Conservation (phyloP, 805 yeast genomes). For the Candida boleticola region DNA sequence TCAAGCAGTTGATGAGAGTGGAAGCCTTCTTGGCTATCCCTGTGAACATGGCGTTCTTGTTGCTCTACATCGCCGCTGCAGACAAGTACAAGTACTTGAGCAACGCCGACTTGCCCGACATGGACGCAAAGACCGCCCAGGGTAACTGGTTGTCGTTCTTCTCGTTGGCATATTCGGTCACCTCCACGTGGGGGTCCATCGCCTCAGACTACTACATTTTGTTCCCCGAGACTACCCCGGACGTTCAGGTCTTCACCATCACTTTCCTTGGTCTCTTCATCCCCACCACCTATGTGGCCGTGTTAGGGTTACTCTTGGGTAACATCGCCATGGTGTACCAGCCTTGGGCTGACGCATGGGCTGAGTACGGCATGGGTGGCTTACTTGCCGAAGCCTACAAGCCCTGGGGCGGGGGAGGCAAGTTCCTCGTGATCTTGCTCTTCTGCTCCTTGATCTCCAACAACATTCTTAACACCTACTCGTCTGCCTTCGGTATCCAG, state of each 20-base stretch:
- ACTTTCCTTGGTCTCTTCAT: constrained; percentile 66
- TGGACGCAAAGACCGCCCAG: constrained; percentile 42
- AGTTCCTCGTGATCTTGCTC: constrained; percentile 66
- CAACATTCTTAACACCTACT: constrained; percentile 76
- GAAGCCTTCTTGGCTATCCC: constrained; percentile 71
- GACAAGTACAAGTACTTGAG: constrained; percentile 40
- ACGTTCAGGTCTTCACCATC: constrained; percentile 49
- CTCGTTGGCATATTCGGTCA: constrained; percentile 70
- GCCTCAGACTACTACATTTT: constrained; percentile 83
- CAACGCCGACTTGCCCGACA: constrained; percentile 22
- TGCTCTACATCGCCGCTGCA: constrained; percentile 63
- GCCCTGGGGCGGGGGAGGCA: constrained; percentile 79
- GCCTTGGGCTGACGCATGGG: constrained; percentile 60
- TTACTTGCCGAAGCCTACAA: constrained; percentile 59
- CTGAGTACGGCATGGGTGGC: constrained; percentile 70
- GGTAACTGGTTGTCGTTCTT: constrained; percentile 77
- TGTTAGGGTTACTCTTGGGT: constrained; percentile 69
- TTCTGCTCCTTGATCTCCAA: constrained; percentile 77
- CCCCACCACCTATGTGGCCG: constrained; percentile 76
- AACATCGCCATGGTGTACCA: constrained; percentile 57
- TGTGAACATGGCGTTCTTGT: constrained; percentile 61
- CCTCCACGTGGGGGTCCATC: constrained; percentile 87
- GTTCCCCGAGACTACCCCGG: constrained; percentile 70
- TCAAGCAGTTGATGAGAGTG: constrained; percentile 63
- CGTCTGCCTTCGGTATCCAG: constrained; percentile 79